These are phyloP conservation scores for Rhizopogon salebrosus DNA, from an alignment of 768 basidiomycete genomes.

Conservation along the genomic window DNA sequence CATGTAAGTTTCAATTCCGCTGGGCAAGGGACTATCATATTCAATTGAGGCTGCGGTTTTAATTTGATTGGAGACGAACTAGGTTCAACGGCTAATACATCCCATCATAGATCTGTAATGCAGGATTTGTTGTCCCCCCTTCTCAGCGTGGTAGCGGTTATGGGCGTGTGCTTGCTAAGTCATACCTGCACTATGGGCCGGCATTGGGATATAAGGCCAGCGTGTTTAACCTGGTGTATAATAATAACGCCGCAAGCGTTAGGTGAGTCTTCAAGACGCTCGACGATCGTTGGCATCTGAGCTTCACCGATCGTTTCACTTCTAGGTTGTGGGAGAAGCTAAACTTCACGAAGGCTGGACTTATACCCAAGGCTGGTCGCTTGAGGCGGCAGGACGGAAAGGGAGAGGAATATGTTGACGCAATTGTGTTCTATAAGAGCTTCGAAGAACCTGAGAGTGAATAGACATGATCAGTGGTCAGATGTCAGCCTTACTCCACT, in stretches of 20 bases:
- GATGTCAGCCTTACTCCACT: not conserved
- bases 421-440: constrained; percentile 78
- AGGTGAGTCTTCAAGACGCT: constrained; percentile 39
- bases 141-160: constrained; percentile 58
- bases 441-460: constrained; percentile 40
- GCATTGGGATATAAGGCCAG: constrained; percentile 69
- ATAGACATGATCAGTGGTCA: not conserved
- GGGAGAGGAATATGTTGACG: constrained; percentile 87
- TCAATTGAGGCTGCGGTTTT: not conserved
- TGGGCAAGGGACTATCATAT: not conserved
- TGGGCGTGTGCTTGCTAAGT: constrained; percentile 67
- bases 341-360: constrained; percentile 73
- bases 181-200: constrained; percentile 80
- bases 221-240: constrained; percentile 90
- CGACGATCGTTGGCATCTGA: not conserved
- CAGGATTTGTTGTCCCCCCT: constrained; percentile 77
- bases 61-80: not conserved
- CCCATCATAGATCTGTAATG: constrained; percentile 70
- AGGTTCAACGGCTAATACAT: not conserved
- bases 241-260: constrained; percentile 73
- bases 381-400: constrained; percentile 59
- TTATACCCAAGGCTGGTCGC: constrained; percentile 72
- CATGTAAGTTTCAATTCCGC: constrained; percentile 54
- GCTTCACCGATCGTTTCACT: constrained; percentile 2
- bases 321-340: constrained; percentile 78